Percentiles rank a stretch among this genome's conserved stretches.
These are phyloP conservation scores for Tetramitus jugosus DNA, from an alignment of 208 protist genomes.

Conservation along the genomic window DNA sequence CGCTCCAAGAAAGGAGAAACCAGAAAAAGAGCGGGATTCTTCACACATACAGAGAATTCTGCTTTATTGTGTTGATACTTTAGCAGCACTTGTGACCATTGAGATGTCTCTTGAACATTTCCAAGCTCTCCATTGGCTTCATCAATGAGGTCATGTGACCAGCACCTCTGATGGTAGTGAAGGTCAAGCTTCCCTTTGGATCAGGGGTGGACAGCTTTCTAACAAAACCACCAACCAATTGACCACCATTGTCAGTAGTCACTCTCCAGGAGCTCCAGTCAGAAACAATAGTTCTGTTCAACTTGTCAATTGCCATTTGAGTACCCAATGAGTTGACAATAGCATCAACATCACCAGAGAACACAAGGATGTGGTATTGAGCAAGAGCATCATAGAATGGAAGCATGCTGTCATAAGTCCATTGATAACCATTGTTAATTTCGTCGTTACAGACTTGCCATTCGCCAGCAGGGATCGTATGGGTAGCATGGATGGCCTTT, in stretches of 20 bases:
- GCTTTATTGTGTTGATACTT: no score
- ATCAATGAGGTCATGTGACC: neutral
- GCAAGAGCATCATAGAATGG: neutral
- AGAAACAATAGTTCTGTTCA: neutral
- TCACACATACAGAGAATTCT: no score
- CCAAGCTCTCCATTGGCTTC: neutral
- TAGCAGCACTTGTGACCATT: no score
- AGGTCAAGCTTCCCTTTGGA: neutral
- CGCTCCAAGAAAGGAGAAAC: no score
- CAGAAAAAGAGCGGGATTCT: no score
- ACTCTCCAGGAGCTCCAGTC: neutral
- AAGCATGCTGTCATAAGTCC: neutral
- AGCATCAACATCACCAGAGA: constrained; percentile 13
- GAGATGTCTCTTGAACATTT: no score
- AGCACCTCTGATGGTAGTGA: neutral
- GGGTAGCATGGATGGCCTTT: neutral
- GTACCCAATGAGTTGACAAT: neutral
- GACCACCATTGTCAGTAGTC: neutral
- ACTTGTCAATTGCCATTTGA: neutral
- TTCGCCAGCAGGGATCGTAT: neutral
- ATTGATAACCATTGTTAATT: neutral
- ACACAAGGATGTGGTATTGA: neutral
- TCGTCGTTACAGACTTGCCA: neutral
- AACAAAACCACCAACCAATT: neutral
- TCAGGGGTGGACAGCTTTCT: no score